A percentile compares a stretch with the other conserved stretches of the same genome.
These are phyloP conservation scores for Barnettozyma sp. DNA, from an alignment of 805 yeast genomes.

Conservation along the genomic window DNA sequence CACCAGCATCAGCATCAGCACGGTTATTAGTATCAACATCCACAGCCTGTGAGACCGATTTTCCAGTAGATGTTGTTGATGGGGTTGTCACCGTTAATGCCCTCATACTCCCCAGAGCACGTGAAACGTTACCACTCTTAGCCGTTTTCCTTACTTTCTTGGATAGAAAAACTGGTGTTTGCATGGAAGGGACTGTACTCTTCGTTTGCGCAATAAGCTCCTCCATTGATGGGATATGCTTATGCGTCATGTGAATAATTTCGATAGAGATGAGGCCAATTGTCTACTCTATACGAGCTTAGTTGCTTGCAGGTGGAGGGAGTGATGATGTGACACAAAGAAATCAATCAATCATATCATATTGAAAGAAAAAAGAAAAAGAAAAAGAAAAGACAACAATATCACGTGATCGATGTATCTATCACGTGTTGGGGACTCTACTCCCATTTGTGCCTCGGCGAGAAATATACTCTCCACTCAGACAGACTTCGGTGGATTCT, in stretches of 20 bases:
- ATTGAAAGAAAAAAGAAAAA: constrained; percentile 1
- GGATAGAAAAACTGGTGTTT: constrained; percentile 38
- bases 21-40: too few relatives aligned
- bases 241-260: constrained; percentile 7
- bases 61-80: too few relatives aligned
- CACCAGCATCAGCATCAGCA: background rate
- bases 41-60: too few relatives aligned
- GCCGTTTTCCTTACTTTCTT: constrained; percentile 42
- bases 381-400: background rate
- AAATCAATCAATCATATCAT: background rate
- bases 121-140: too few relatives aligned
- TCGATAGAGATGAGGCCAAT: too few relatives aligned
- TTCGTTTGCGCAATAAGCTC: constrained; percentile 27
- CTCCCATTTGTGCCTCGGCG: background rate
- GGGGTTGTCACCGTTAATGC: too few relatives aligned
- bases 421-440: constrained; percentile 1
- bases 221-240: constrained; percentile 32
- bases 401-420: background rate
- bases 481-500: too few relatives aligned
- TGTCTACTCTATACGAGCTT: too few relatives aligned
- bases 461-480: too few relatives aligned
- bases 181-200: constrained; percentile 11
- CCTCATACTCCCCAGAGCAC: too few relatives aligned
- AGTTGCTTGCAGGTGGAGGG: too few relatives aligned
- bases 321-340: too few relatives aligned